Base-by-base conservation (phyloP, 2,329 filamentous ascomycete species). In the Diaporthe aspalathi region DNA sequence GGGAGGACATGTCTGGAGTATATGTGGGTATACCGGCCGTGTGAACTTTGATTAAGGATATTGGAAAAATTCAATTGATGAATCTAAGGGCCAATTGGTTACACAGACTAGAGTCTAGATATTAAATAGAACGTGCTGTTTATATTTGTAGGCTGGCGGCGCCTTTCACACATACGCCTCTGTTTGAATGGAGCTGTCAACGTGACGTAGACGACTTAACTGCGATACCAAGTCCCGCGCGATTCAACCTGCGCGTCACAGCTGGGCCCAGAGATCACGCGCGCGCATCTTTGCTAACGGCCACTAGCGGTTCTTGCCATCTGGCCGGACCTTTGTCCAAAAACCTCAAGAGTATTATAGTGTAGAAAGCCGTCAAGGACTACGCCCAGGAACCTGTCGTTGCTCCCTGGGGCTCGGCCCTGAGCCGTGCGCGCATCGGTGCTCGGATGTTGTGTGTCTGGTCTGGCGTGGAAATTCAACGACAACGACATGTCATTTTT, bases 171-270 rank as follows among this genome's bases (percentile, higher is more conserved):
- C 9, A 38, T n/a, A n/a, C n/a, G 9, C 32, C 32, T 24, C 5
- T 47, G 22, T 20, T 12, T 17, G n/a, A 12, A 50, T 50, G 14
- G 45, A 38, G 29, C 60, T 63, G 60, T 65, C 60, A 65, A 50
- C 14, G 60, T 65, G 60, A 65, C 60, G 60, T 50, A 65, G 29
- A 65, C n/a, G 60, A 50, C 60, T 65, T 11, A 38, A 16, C 43
- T n/a, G 22, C 24, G 9, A 38, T 14, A 7, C 3, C n/a, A n/a
- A n/a, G 38, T 60, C 56, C 35, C 35, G 12, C 29, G 60, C 45
- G 60, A 38, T 35, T 20, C 32, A 47, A n/a, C n/a, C 16, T 63
- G 60, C 60, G 43, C 43, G 40, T 32, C 27, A 63, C 20, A 49
- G 43, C 57, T 17, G 4, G 35, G 32, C 12, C 3, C 22, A 8